Evolutionary conservation across 2,329 filamentous ascomycete species (phyloP).

Genomic region (Aureobasidium sp.): DNA sequence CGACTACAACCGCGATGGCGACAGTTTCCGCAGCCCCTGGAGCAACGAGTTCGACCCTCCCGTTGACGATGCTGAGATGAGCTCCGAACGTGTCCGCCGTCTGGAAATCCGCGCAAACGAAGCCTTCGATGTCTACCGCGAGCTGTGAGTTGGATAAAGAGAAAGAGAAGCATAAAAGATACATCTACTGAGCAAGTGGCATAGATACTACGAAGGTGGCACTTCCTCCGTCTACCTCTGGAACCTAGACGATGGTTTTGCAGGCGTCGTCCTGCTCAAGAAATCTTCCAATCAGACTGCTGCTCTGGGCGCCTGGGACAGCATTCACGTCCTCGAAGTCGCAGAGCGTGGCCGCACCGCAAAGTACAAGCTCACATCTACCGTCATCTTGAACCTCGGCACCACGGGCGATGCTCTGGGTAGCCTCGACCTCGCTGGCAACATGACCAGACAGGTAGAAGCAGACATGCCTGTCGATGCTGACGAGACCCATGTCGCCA

Average conservation of each 20-base stretch:
- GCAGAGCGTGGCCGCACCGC: constrained; percentile 70
- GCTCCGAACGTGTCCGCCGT: constrained; percentile 82
- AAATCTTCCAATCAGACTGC: constrained; percentile 46
- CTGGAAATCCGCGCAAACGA: constrained; percentile 94
- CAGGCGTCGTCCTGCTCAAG: constrained; percentile 90
- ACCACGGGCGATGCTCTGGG: constrained; percentile 63
- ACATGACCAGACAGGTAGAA: constrained; percentile 97
- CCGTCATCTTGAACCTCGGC: constrained; percentile 85
- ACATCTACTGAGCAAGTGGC: neutral
- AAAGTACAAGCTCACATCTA: constrained; percentile 96
- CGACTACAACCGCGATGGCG: constrained; percentile 99
- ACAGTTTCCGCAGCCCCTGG: constrained; percentile 98
- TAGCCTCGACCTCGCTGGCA: constrained; percentile 86
- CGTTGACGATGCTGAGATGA: constrained; percentile 68
- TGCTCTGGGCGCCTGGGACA: constrained; percentile 85
- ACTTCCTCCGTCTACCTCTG: constrained; percentile 96
- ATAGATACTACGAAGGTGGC: constrained; percentile 83
- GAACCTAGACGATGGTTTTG: constrained; percentile 97
- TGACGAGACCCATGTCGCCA: constrained; percentile 66
- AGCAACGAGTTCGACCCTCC: constrained; percentile 96
- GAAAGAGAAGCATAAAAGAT: neutral
- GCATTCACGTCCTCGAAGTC: constrained; percentile 96
- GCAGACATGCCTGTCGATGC: constrained; percentile 68
- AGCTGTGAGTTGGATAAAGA: constrained; percentile 51
- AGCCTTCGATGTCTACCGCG: constrained; percentile 92